phyloP scores from a whole-genome alignment of 1,284 basidiomycete genomes.

The Cutaneotrichosporon cavernicola region DNA sequence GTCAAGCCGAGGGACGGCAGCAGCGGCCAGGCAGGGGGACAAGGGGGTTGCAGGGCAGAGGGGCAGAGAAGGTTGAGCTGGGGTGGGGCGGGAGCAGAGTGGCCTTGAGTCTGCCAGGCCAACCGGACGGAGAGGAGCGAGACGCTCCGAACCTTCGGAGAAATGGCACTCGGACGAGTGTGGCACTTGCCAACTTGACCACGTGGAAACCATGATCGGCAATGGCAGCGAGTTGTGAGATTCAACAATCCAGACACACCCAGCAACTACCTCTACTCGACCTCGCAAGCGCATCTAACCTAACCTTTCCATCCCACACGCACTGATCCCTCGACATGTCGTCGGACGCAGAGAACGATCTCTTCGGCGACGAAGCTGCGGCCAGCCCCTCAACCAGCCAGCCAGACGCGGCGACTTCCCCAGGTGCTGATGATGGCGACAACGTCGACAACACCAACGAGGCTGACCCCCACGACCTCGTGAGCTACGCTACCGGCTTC shows the following conservation, averaged over 20 bases:
- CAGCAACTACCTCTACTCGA: not conserved
- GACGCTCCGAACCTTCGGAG: slow-evolving; percentile 1
- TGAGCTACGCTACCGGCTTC: slow-evolving; percentile 15
- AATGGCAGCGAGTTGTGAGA: not conserved
- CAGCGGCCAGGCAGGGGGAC: not conserved
- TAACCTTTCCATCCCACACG: not conserved
- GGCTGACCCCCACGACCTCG: slow-evolving; percentile 24
- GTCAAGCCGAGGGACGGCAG: not conserved
- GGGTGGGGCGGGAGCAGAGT: slow-evolving; percentile 11
- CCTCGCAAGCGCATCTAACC: too few relatives aligned
- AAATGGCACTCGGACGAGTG: not conserved
- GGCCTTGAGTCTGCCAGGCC: not conserved
- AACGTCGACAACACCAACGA: not conserved
- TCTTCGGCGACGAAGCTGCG: slow-evolving; percentile 33
- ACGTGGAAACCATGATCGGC: not conserved
- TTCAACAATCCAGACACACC: not conserved
- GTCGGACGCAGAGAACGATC: slow-evolving; percentile 37
- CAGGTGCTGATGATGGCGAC: slow-evolving; percentile 1
- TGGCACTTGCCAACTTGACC: not conserved
- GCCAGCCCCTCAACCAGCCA: slow-evolving; percentile 1
- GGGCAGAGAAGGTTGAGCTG: not conserved
- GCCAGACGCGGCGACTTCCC: slow-evolving; percentile 14
- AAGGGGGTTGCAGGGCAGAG: too few relatives aligned
- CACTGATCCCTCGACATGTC: slow-evolving; percentile 28
- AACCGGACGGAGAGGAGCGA: slow-evolving; percentile 8